Evolutionary conservation across 2,329 filamentous ascomycete genomes (phyloP).

Genomic region (Penicillium sp.): DNA sequence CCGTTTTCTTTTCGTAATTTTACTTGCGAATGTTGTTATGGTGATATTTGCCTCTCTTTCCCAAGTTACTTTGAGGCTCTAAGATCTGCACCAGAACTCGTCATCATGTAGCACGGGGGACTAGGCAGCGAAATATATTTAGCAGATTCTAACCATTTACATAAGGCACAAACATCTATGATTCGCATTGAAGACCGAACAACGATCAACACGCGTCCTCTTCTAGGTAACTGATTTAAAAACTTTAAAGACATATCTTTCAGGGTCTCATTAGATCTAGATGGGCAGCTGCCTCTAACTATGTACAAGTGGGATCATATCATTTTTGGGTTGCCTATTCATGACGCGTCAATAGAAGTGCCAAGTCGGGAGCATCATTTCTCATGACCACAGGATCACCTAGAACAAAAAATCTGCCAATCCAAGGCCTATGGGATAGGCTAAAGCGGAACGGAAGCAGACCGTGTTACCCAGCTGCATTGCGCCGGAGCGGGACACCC

Average conservation of each 20-base stretch:
- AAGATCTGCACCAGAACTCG: too few species aligned
- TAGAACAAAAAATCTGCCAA: background rate
- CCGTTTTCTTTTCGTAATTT: too few species aligned
- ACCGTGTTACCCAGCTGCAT: background rate
- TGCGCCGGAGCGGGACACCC: background rate
- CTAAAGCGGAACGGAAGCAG: background rate
- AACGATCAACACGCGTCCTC: background rate
- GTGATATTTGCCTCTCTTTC: too few species aligned
- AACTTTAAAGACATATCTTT: background rate
- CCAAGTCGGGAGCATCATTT: background rate
- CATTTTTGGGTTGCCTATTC: constrained; percentile 11
- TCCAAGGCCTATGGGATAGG: background rate
- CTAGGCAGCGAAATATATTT: too few species aligned
- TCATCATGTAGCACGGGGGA: too few species aligned
- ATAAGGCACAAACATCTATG: too few species aligned
- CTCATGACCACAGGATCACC: background rate
- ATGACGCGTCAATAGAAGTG: constrained; percentile 10
- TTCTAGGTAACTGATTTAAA: background rate
- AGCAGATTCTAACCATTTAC: too few species aligned
- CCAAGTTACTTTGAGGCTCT: too few species aligned
- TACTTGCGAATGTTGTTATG: too few species aligned
- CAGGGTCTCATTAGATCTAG: background rate
- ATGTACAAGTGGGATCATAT: constrained; percentile 15
- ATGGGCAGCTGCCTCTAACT: background rate
- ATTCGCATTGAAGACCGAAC: background rate